Evolutionary conservation across 495 filamentous ascomycete species (phyloP), one percentile per base, ranked within the genome.

Genomic region (Evernia prunastri): DNA sequence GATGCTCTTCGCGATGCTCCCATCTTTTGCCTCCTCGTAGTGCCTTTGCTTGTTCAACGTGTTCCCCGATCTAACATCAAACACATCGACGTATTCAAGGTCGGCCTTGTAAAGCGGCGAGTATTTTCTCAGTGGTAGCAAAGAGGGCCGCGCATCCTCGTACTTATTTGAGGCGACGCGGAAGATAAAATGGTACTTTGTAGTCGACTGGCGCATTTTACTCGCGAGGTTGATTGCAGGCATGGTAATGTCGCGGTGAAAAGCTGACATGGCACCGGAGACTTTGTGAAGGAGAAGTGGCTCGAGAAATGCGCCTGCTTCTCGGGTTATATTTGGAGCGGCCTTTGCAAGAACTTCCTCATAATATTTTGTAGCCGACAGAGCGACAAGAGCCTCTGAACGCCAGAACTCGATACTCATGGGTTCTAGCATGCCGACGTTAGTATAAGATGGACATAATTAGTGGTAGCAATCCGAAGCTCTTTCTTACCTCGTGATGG

Each of bases 161-260:
- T 27, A 18, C 17, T 29, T 1, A 15, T 47, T 35, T 20, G 40
- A 17, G 11, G 20, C 29, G 23, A 60, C 37, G 12, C 40, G 37
- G 59, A 47, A 51, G 39, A 29, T n/a, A 27, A 60, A 60, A 20
- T 51, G 31, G 43, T 49, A 60, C 20, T 43, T n/a, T 47, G 59
- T 29, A 4, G 59, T 33, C 51, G 59, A 60, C 37, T 45, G 59
- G 40, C 42, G 40, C 43, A 60, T 25, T 11, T 1, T 60, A 29
- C 37, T 33, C 9, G 59, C 59, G 25, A 60, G 40, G 31, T 37
- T 23, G 40, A 60, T 60, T 18, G 59, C 59, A 13, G 29, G 31
- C 27, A 33, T 13, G 18, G 25, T 60, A 2, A 60, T 60, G 6
- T 60, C 59, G 43, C 17, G 29, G 35, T 60, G 29, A 42, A 60